Conservation (phyloP, 75 land plant species). For the Ceratopteris richardii region DNA sequence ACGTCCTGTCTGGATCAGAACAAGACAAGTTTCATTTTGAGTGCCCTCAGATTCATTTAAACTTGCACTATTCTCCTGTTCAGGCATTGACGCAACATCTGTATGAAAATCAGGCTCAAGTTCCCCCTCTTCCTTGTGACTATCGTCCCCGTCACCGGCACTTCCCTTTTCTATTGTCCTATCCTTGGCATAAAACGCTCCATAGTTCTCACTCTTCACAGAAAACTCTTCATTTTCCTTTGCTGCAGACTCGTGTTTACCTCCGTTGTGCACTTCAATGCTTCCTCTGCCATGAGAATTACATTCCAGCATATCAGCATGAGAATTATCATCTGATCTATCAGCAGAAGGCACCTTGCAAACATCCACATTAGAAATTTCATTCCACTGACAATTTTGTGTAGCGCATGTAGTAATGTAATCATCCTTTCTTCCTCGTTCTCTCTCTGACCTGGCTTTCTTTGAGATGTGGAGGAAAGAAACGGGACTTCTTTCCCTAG, state of each 20-base stretch:
- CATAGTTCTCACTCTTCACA: not conserved
- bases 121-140: constrained; percentile 4
- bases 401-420: not conserved
- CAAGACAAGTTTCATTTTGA: not conserved
- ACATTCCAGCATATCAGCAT: too few relatives aligned
- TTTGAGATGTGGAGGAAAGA: constrained; percentile 1
- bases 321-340: not conserved
- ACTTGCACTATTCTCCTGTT: not conserved
- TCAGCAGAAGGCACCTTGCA: too few relatives aligned
- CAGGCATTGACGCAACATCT: too few relatives aligned
- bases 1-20: not conserved
- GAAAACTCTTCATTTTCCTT: not conserved
- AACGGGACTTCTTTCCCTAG: not conserved
- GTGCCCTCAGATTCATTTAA: not conserved
- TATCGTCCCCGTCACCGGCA: not conserved
- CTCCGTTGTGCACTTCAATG: too few relatives aligned
- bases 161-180: not conserved
- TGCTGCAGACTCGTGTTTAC: not conserved
- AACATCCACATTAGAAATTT: not conserved
- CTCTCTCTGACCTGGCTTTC: constrained; percentile 4
- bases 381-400: not conserved
- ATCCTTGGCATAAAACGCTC: not conserved
- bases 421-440: not conserved
- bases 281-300: not conserved
- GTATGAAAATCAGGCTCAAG: not conserved